Conservation (phyloP, 257 asterid genomes). For the Rubia yunnanensis region DNA sequence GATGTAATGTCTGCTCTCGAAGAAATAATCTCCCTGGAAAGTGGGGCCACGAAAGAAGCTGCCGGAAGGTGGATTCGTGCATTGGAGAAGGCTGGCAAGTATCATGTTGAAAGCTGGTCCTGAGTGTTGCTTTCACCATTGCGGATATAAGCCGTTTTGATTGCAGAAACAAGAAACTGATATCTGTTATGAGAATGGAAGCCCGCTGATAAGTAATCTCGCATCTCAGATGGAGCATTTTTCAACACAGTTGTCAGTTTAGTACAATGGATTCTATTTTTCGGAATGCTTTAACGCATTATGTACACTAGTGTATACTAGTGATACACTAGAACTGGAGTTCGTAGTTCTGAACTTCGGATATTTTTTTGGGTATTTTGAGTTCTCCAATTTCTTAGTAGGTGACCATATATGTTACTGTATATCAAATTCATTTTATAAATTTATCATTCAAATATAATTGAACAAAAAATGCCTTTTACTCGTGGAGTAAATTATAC, state of each 20-base stretch:
- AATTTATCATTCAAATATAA: too few species aligned
- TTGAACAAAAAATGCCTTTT: too few species aligned
- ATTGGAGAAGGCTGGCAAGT: constrained; percentile 71
- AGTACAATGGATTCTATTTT: too few species aligned
- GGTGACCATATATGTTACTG: too few species aligned
- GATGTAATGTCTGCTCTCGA: constrained; percentile 72
- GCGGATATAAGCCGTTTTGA: neutral
- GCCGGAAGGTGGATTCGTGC: constrained; percentile 60
- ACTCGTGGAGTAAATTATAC: too few species aligned
- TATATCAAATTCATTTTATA: too few species aligned
- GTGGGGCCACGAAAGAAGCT: constrained; percentile 57
- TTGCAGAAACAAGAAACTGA: neutral
- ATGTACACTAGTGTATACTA: too few species aligned
- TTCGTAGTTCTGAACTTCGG: too few species aligned
- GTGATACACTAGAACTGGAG: too few species aligned
- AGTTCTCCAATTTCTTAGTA: too few species aligned
- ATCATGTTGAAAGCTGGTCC: constrained; percentile 95
- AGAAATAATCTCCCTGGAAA: constrained; percentile 55
- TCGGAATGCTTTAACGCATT: too few species aligned
- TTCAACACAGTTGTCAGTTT: neutral
- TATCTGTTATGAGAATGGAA: neutral
- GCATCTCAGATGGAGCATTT: neutral
- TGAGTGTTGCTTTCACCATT: constrained; percentile 5
- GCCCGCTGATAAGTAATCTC: neutral
- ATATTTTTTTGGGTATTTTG: too few species aligned